Evolutionary conservation across 441 rosid species (phyloP).

Genomic region (Populus hybrid): DNA sequence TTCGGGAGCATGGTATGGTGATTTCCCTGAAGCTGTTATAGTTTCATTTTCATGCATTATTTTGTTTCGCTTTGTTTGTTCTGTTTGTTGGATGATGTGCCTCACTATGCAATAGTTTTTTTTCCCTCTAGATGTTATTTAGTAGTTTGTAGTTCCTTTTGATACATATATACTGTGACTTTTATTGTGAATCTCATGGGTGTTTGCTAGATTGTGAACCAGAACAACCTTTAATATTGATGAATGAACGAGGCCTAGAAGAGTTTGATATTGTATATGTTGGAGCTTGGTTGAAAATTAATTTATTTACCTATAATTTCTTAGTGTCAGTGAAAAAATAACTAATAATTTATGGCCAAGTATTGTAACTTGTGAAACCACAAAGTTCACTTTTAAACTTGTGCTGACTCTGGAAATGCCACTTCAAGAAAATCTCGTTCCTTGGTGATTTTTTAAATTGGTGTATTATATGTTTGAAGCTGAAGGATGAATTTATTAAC

Average conservation of each 20-base stretch:
- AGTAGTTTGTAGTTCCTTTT: constrained; percentile 1
- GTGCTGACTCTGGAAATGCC: background rate
- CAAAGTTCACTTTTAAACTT: background rate
- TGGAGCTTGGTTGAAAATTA: background rate
- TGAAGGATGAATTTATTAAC: background rate
- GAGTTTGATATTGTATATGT: background rate
- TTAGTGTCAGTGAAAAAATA: background rate
- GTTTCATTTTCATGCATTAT: background rate
- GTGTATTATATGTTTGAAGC: background rate
- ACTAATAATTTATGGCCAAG: background rate
- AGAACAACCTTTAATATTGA: background rate
- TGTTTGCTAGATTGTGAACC: background rate
- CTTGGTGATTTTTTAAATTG: background rate
- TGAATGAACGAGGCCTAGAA: background rate
- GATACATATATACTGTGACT: background rate
- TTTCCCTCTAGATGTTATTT: background rate
- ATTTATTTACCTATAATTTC: background rate
- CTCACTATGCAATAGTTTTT: background rate
- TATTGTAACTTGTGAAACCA: background rate
- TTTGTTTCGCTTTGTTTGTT: constrained; percentile 5
- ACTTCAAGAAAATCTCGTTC: background rate
- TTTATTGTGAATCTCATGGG: background rate
- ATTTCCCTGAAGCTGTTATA: background rate
- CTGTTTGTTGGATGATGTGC: background rate
- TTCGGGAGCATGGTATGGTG: constrained; percentile 97